Percentiles rank a stretch among this genome's conserved stretches.
phyloP scores from a whole-genome alignment of 2,329 filamentous ascomycete species.

The Diplodia mutila region DNA sequence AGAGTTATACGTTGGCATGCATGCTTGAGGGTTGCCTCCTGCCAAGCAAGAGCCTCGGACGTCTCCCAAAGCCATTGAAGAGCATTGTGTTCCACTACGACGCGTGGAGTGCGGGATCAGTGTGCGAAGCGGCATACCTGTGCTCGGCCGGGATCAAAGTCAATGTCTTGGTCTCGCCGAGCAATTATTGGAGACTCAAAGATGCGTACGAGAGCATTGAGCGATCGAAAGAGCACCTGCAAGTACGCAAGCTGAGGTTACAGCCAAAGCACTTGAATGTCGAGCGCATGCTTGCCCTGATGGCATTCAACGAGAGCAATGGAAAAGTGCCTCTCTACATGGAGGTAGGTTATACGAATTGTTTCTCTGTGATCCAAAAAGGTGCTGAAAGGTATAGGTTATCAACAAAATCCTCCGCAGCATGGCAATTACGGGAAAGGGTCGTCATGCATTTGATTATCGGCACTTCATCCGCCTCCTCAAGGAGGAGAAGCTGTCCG shows the following conservation, averaged over 20 bases:
- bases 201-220: slow-evolving; percentile 44
- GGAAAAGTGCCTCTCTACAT: slow-evolving; percentile 60
- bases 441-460: slow-evolving; percentile 54
- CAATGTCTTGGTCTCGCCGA: slow-evolving; percentile 56
- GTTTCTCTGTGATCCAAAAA: no score
- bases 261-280: slow-evolving; percentile 55
- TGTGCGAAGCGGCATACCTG: slow-evolving; percentile 63
- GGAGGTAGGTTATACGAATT: slow-evolving; percentile 38
- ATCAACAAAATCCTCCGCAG: slow-evolving; percentile 61
- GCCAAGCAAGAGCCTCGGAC: slow-evolving; percentile 45
- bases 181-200: slow-evolving; percentile 50
- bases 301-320: slow-evolving; percentile 52
- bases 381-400: no score
- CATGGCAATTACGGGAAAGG: slow-evolving; percentile 55
- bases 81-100: slow-evolving; percentile 65
- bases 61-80: slow-evolving; percentile 57
- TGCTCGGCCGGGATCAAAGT: slow-evolving; percentile 54
- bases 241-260: slow-evolving; percentile 53
- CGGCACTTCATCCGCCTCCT: slow-evolving; percentile 49
- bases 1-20: slow-evolving; percentile 63
- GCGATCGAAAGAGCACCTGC: slow-evolving; percentile 42
- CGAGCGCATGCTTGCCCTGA: slow-evolving; percentile 58
- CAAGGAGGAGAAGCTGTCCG: slow-evolving; percentile 46
- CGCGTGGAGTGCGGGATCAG: slow-evolving; percentile 41
- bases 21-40: slow-evolving; percentile 64